Evolutionary conservation across 2,329 filamentous ascomycete species (phyloP), one percentile per base, ranked within the genome.

Genomic region (Ophiostoma ulmi): DNA sequence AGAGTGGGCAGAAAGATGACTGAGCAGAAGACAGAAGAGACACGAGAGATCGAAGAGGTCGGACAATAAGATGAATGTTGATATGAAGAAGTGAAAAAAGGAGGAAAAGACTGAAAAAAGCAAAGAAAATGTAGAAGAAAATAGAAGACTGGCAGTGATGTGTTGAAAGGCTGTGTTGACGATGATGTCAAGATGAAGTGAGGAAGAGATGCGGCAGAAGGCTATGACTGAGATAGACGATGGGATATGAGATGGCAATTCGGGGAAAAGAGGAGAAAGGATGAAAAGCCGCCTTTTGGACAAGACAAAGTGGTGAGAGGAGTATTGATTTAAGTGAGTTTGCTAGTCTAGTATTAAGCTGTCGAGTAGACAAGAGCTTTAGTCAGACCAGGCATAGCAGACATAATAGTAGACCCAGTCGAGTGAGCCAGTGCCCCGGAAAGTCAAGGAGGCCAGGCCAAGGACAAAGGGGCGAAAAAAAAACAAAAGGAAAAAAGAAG

Each of bases 401-500:
- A 20, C 17, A 17, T 20, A n/a, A 17, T 48, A 48, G 44, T 31
- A 31, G 3, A 31, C 31, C 31, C 44, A 44, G 13, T n/a, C 5
- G 20, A 48, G 13, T 61, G 17, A 64, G 31, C n/a, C n/a, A 48
- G 44, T 20, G 44, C 36, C 39, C 58, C 44, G 17, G 44, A 52
- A 52, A 17, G 44, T 36, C 26, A 66, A 66, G 41, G 36, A 44
- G 61, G 66, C 52, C 58, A 63, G 58, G 20, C 52, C 52, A 55
- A 55, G 55, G 55, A 63, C 58, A 63, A 63, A 63, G 58, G 58
- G 58, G 58, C 58, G 58, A 63, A 61, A 41, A 48, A 67, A 58
- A 58, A 65, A 70, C 69, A 48, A 66, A 55, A 26, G 41, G 70
- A 69, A 68, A 69, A 63, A 63, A 41, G 63, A 65, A 70, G 44